These are phyloP conservation scores for Rhodotorula sp. DNA, from an alignment of 1,284 basidiomycete species.

Conservation along the genomic window DNA sequence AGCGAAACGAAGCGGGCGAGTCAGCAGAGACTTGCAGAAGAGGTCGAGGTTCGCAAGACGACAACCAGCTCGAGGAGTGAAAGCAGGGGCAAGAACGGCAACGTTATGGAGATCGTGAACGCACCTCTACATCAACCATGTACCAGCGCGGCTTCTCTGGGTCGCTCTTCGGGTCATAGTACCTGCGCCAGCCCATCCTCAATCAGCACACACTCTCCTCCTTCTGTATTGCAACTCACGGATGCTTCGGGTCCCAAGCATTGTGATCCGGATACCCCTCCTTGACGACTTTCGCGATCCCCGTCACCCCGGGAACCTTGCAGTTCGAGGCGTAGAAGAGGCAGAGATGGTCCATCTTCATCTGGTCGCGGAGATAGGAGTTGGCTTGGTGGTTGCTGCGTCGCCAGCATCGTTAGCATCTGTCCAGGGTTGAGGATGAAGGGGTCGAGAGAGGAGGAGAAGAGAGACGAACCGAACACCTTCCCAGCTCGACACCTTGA, in stretches of 20 bases:
- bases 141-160: slow-evolving; percentile 79
- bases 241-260: slow-evolving; percentile 76
- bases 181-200: slow-evolving; percentile 50
- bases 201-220: neutral
- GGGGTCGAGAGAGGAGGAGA: neutral
- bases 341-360: slow-evolving; percentile 73
- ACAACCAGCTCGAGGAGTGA: neutral
- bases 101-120: neutral
- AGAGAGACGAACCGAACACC: slow-evolving; percentile 43
- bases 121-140: slow-evolving; percentile 55
- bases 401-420: neutral
- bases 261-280: slow-evolving; percentile 88
- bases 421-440: neutral
- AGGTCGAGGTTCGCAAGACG: too few species aligned
- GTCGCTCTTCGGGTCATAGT: slow-evolving; percentile 83
- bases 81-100: too few species aligned
- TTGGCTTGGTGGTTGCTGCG: slow-evolving; percentile 80
- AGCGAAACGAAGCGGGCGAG: slow-evolving; percentile 53
- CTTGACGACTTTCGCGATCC: slow-evolving; percentile 75
- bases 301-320: slow-evolving; percentile 71
- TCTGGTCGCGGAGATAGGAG: slow-evolving; percentile 81
- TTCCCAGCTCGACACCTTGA: slow-evolving; percentile 25
- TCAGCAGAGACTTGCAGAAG: neutral
- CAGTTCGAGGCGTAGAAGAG: slow-evolving; percentile 87
- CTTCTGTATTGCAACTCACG: neutral